Base-by-base conservation (phyloP, 2,329 filamentous ascomycete genomes). In the Beauveria asiatica region DNA sequence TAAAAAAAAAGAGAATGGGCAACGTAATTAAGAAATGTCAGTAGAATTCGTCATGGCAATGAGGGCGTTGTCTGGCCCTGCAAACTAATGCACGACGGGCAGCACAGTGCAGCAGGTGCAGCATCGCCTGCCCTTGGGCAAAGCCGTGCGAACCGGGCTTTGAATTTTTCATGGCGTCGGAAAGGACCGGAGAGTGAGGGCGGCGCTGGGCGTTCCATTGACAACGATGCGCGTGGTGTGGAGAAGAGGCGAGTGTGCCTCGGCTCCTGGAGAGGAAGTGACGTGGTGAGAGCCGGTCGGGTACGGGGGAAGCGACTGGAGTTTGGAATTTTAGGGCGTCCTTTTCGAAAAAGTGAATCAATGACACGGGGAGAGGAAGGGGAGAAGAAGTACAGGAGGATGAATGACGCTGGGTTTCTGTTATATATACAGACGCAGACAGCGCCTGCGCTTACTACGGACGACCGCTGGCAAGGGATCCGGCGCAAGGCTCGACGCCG, bases 11-110 rank as follows among this genome's bases (percentile, higher is more conserved):
- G 6, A 58, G 33, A 58, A 53, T 46, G 11, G 13, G 17, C 48
- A 49, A 59, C 57, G 57, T 53, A 59, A 59, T 59, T 59, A 37
- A 16, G 2, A 8, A 2, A n/a, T 53, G 57, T 59, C 41, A 59
- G 19, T n/a, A 23, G 16, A 53, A 45, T 52, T 49, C 37, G 46
- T 51, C 57, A 53, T 27, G n/a, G 27, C 19, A 23, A 42, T 5
- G 2, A 21, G 30, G 5, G 25, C 19, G n/a, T 46, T 46, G 21
- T 44, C 45, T 42, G 19, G 39, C 13, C n/a, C 41, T 59, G 48
- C 57, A 45, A 13, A 33, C 39, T 49, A 49, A 27, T 58, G 30
- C 33, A 41, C 33, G 11, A 11, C 11, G 33, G 33, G 33, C 33
- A 37, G 33, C 33, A 37, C 33, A 37, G 33, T 1, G 44, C 17